Percentiles rank a stretch among this genome's conserved stretches.
Evolutionary conservation across 495 filamentous ascomycete species (phyloP).

Genomic region (Podospora anserina): DNA sequence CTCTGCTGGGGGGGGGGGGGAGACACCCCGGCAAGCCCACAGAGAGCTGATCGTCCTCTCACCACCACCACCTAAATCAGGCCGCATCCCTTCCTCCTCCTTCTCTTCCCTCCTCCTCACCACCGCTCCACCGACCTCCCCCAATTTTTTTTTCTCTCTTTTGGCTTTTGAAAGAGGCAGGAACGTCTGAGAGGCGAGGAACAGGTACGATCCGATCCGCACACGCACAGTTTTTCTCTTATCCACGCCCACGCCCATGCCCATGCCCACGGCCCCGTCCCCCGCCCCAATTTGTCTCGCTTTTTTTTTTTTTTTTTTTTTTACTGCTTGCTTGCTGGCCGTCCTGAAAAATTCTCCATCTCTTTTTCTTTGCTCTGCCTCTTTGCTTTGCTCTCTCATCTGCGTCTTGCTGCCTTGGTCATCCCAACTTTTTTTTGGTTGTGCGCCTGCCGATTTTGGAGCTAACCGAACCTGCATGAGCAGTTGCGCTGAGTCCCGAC

Average conservation of each 20-base stretch:
- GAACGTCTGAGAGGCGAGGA: slow-evolving; percentile 35
- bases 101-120: slow-evolving; percentile 35
- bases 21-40: background rate
- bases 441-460: slow-evolving; percentile 17
- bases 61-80: slow-evolving; percentile 43
- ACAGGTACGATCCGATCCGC: slow-evolving; percentile 32
- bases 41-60: slow-evolving; percentile 38
- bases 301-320: background rate
- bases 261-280: no score
- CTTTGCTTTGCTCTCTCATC: slow-evolving; percentile 11
- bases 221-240: slow-evolving; percentile 1
- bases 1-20: background rate
- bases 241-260: background rate
- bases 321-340: no score
- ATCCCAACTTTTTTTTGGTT: slow-evolving; percentile 18
- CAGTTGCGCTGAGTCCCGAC: slow-evolving; percentile 23
- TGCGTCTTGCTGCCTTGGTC: slow-evolving; percentile 14
- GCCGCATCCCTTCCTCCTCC: slow-evolving; percentile 34
- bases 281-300: background rate
- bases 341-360: background rate
- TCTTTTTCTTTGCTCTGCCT: background rate
- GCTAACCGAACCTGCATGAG: slow-evolving; percentile 28
- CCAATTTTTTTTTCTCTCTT: slow-evolving; percentile 28
- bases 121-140: slow-evolving; percentile 38
- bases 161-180: slow-evolving; percentile 23